A percentile compares a stretch with the other conserved stretches of the same genome.
phyloP scores from a whole-genome alignment of 139 green algal species.

The Chlamydomonas schloesseri region DNA sequence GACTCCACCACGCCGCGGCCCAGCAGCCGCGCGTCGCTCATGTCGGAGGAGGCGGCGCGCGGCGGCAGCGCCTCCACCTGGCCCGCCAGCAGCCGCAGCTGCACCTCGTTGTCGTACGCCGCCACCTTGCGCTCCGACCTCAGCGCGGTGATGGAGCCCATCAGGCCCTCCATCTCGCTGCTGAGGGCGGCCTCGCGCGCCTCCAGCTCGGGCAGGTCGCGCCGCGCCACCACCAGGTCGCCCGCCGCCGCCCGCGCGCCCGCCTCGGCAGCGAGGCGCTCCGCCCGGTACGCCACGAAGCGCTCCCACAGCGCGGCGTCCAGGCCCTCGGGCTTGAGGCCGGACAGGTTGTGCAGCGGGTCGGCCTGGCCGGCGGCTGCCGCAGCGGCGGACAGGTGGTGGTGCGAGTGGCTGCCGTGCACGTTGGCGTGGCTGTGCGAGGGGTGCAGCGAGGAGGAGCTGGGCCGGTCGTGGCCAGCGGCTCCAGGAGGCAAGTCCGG shows the following conservation, averaged over 20 bases:
- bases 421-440: neutral
- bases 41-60: conserved; percentile 22
- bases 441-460: no score
- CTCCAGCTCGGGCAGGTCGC: conserved; percentile 46
- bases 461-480: no score
- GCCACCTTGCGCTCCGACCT: conserved; percentile 36
- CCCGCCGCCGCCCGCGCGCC: conserved; percentile 19
- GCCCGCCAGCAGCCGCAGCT: conserved; percentile 73
- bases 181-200: neutral
- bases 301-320: conserved; percentile 49
- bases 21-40: conserved; percentile 64
- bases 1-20: conserved; percentile 58
- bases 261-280: conserved; percentile 36
- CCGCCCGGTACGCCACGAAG: conserved; percentile 40
- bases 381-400: neutral
- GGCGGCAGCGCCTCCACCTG: conserved; percentile 57
- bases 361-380: neutral
- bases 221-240: conserved; percentile 22
- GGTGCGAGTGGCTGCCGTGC: neutral
- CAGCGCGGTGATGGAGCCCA: conserved; percentile 31
- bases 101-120: conserved; percentile 65
- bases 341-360: neutral
- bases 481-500: neutral
- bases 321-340: conserved; percentile 53
- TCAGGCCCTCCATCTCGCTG: conserved; percentile 17